These are phyloP conservation scores for Lyophyllum semitale DNA, from an alignment of 768 basidiomycete genomes.

Conservation along the genomic window DNA sequence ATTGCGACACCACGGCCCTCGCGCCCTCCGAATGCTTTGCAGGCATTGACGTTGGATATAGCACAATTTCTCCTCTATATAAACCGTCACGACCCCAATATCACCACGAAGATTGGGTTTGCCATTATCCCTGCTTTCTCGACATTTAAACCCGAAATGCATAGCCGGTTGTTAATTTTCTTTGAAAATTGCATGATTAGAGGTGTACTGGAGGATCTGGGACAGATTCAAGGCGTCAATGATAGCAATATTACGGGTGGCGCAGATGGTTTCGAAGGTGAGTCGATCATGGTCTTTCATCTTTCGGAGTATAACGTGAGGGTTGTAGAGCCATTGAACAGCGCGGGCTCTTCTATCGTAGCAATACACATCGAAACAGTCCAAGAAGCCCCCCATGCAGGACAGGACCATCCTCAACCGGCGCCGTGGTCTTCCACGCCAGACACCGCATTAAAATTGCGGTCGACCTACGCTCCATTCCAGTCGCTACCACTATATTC, in stretches of 20 bases:
- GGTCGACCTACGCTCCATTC: slow-evolving; percentile 58
- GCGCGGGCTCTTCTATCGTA: slow-evolving; percentile 40
- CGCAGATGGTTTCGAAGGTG: slow-evolving; percentile 10
- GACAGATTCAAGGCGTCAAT: slow-evolving; percentile 32
- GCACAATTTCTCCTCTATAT: slow-evolving; percentile 64
- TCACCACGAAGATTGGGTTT: slow-evolving; percentile 62
- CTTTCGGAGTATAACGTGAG: background rate
- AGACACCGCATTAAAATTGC: slow-evolving; percentile 25
- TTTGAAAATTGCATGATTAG: slow-evolving; percentile 66
- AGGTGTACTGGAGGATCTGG: slow-evolving; percentile 51
- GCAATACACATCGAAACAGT: slow-evolving; percentile 65
- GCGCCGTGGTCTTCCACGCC: slow-evolving; percentile 26
- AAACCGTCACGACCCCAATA: slow-evolving; percentile 50
- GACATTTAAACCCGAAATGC: slow-evolving; percentile 66
- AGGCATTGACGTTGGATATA: slow-evolving; percentile 69
- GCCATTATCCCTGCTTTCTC: slow-evolving; percentile 76
- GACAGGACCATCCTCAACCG: slow-evolving; percentile 21
- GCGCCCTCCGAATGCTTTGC: slow-evolving; percentile 76
- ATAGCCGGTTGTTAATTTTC: slow-evolving; percentile 62
- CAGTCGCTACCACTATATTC: slow-evolving; percentile 59
- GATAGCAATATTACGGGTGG: background rate
- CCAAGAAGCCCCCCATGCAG: slow-evolving; percentile 25
- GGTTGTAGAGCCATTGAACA: slow-evolving; percentile 11
- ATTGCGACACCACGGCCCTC: slow-evolving; percentile 58
- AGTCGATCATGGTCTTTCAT: background rate